phyloP scores from a whole-genome alignment of 805 yeast genomes.

The Wickerhamiella brachini region DNA sequence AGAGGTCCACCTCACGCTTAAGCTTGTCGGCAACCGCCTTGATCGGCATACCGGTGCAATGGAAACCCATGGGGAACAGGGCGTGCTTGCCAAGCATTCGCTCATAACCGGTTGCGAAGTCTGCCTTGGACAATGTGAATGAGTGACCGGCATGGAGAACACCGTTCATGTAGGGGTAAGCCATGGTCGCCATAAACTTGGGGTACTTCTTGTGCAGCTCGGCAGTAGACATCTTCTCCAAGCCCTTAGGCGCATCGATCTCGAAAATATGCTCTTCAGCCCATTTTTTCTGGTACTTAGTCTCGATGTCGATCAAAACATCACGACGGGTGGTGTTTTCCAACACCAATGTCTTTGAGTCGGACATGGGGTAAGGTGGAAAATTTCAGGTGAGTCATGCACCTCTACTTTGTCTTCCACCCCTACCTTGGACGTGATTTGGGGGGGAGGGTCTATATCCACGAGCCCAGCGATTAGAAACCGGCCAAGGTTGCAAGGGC shows the following conservation, averaged over 20 bases:
- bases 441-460: too few relatives aligned
- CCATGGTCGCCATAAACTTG: constrained; percentile 85
- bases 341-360: constrained; percentile 18
- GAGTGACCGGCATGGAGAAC: constrained; percentile 95
- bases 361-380: constrained; percentile 8
- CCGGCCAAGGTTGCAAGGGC: too few relatives aligned
- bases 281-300: constrained; percentile 81
- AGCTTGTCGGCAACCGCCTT: constrained; percentile 88
- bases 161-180: constrained; percentile 99
- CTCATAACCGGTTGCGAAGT: constrained; percentile 84
- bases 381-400: not conserved
- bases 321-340: constrained; percentile 86
- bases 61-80: constrained; percentile 92
- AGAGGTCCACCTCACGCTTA: constrained; percentile 79
- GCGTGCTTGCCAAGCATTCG: constrained; percentile 90
- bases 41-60: constrained; percentile 99
- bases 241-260: constrained; percentile 59
- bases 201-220: constrained; percentile 70
- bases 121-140: constrained; percentile 87
- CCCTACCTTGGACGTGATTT: too few relatives aligned
- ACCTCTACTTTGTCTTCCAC: not conserved
- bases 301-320: constrained; percentile 75
- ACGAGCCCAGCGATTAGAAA: not conserved
- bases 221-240: constrained; percentile 42
- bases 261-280: constrained; percentile 74